A percentile compares a stretch with the other conserved stretches of the same genome.
phyloP scores from a whole-genome alignment of 2,329 filamentous ascomycete genomes.

The Chaetomium olivaceum region DNA sequence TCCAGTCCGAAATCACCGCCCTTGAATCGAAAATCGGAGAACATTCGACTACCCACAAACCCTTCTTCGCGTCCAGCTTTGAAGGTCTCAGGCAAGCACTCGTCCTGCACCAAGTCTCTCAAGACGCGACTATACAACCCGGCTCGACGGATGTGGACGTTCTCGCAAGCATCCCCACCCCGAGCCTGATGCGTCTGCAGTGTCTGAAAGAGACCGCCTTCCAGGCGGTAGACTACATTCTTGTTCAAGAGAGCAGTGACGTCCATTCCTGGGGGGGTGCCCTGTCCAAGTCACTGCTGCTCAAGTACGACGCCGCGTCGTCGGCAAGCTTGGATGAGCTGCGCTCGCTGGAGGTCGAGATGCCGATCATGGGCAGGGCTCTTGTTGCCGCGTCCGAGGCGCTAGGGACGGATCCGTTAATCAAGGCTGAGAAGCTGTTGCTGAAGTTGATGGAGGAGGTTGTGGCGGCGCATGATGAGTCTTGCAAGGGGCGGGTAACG shows the following conservation, averaged over 20 bases:
- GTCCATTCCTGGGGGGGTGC: constrained; percentile 50
- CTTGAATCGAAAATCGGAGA: constrained; percentile 51
- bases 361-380: constrained; percentile 60
- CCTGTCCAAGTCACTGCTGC: constrained; percentile 55
- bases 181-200: constrained; percentile 47
- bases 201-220: constrained; percentile 45
- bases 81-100: constrained; percentile 57
- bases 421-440: constrained; percentile 51
- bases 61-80: constrained; percentile 58
- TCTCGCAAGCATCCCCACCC: constrained; percentile 49
- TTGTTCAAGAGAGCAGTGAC: constrained; percentile 35
- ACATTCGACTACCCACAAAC: constrained; percentile 44
- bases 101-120: constrained; percentile 43
- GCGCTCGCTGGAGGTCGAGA: constrained; percentile 63
- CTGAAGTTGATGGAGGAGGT: constrained; percentile 48
- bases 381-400: constrained; percentile 52
- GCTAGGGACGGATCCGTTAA: constrained; percentile 52
- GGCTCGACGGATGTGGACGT: constrained; percentile 47
- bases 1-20: constrained; percentile 53
- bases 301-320: constrained; percentile 53
- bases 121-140: constrained; percentile 29
- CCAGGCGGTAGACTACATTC: constrained; percentile 51
- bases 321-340: constrained; percentile 61
- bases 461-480: constrained; percentile 43
- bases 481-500: constrained; percentile 36